Base-by-base conservation (phyloP, 164 flowering plant genomes). In the Nymphaea colorata region DNA sequence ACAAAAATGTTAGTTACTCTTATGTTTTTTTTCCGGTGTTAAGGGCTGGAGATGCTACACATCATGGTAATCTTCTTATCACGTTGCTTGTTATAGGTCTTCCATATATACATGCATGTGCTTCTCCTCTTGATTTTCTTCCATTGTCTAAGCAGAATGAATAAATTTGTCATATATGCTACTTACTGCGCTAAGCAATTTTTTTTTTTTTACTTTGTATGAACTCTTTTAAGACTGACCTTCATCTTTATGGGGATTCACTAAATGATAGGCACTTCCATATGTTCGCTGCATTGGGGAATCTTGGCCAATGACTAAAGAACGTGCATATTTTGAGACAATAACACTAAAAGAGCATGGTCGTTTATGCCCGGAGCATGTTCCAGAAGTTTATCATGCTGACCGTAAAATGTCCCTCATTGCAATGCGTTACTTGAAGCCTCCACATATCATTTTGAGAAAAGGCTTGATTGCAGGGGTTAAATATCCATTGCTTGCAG, bases 221-320 rank as follows among this genome's bases (percentile, higher is more conserved):
- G n/a, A 55, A 8, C 25, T 2, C n/a, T 10, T 17, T 17, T 41
- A 10, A 61, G 36, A 17, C 25, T 61, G 64, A 61, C 7, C n/a
- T 8, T 17, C n/a, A 10, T 61, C 18, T 10, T 17, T 17, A 10
- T 61, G 7, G 12, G 7, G n/a, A 6, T 61, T 17, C 64, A 61
- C n/a, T 61, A 41, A 61, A 17, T 41, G n/a, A 70, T 78, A 94
- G 97, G 96, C 97, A 45, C 82, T 94, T 70, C 97, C 98, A 5
- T 91, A 89, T 64, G 67, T 94, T 6, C 95, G 98, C 45, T 85
- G 89, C 64, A 88, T 94, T n/a, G 97, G 97, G 70, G 98, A 94
- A 74, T 87, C 97, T 71, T 94, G 96, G 97, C 93, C 95, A 6
- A 85, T 94, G 96, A 76, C 97, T 4, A 91, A 88, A 72, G 98